Evolutionary conservation across 331 rosid species (phyloP).

Genomic region (Rosa hybrid): DNA sequence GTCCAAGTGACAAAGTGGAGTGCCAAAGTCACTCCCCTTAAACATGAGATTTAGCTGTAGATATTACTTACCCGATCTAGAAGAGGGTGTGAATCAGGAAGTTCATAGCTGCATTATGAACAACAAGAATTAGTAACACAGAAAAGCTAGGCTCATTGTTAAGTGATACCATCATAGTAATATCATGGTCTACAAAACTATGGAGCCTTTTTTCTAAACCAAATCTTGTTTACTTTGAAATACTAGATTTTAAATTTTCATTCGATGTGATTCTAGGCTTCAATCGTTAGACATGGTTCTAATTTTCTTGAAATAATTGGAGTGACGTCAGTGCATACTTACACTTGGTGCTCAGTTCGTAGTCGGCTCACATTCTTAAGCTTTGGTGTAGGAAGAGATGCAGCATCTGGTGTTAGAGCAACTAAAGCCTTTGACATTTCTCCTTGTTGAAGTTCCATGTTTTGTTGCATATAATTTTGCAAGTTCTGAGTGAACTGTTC

Average conservation of each 20-base stretch:
- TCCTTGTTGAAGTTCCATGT: slow-evolving; percentile 81
- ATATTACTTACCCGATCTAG: slow-evolving; percentile 70
- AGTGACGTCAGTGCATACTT: slow-evolving; percentile 43
- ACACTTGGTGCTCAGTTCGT: slow-evolving; percentile 97
- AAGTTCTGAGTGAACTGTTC: slow-evolving; percentile 80
- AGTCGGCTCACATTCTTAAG: slow-evolving; percentile 84
- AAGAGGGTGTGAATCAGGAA: slow-evolving; percentile 95
- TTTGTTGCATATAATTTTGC: slow-evolving; percentile 79
- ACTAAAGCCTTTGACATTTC: slow-evolving; percentile 89
- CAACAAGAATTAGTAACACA: slow-evolving; percentile 33
- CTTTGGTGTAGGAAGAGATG: slow-evolving; percentile 84
- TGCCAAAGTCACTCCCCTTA: not conserved
- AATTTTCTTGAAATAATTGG: slow-evolving; percentile 19
- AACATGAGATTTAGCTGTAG: slow-evolving; percentile 16
- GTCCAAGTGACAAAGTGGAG: not conserved
- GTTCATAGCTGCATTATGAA: slow-evolving; percentile 81
- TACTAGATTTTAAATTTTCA: too few species aligned
- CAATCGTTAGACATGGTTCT: too few species aligned
- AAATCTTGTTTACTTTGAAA: not conserved
- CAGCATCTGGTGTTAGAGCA: slow-evolving; percentile 71
- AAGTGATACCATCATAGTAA: not conserved
- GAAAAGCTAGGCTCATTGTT: not conserved
- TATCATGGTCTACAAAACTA: not conserved
- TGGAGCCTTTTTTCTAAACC: not conserved
- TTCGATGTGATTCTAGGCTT: not conserved